A percentile compares a stretch with the other conserved stretches of the same genome.
phyloP scores from a whole-genome alignment of 2,329 filamentous ascomycete genomes.

The Plectosphaerella sp. region DNA sequence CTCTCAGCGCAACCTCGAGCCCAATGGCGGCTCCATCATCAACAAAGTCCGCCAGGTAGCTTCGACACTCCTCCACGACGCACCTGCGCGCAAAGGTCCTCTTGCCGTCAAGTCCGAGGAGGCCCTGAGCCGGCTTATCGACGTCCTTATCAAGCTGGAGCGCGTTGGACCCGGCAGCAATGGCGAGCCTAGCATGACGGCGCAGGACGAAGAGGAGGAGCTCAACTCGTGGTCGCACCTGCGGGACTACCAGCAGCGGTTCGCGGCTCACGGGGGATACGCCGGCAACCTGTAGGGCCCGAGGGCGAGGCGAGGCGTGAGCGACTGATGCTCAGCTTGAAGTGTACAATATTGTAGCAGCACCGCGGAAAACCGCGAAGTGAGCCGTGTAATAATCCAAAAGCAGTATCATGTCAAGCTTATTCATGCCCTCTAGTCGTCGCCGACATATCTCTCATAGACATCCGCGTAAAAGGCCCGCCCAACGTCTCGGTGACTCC shows the following conservation, averaged over 20 bases:
- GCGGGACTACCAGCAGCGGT: slow-evolving; percentile 71
- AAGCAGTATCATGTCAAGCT: not conserved
- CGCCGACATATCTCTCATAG: slow-evolving; percentile 41
- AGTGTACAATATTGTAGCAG: no score
- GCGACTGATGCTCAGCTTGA: not conserved
- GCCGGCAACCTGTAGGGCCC: slow-evolving; percentile 11
- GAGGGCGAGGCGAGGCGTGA: not conserved
- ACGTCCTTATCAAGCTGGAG: slow-evolving; percentile 71
- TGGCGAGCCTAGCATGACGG: slow-evolving; percentile 34
- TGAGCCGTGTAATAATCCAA: not conserved
- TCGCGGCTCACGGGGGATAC: slow-evolving; percentile 61
- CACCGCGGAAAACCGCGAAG: not conserved
- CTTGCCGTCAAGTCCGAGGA: slow-evolving; percentile 59
- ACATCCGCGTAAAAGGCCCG: slow-evolving; percentile 40
- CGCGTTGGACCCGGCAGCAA: slow-evolving; percentile 42
- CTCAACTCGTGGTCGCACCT: slow-evolving; percentile 74
- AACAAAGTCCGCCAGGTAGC: slow-evolving; percentile 83
- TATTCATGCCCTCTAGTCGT: slow-evolving; percentile 16
- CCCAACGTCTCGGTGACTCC: slow-evolving; percentile 46
- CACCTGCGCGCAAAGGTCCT: slow-evolving; percentile 45
- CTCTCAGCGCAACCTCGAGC: slow-evolving; percentile 80
- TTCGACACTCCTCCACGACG: slow-evolving; percentile 66
- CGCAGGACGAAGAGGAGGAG: slow-evolving; percentile 70
- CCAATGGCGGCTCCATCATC: slow-evolving; percentile 61
- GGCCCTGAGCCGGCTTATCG: slow-evolving; percentile 67